phyloP scores from a whole-genome alignment of 306 rosid species.

The Citrullus colocynthis region DNA sequence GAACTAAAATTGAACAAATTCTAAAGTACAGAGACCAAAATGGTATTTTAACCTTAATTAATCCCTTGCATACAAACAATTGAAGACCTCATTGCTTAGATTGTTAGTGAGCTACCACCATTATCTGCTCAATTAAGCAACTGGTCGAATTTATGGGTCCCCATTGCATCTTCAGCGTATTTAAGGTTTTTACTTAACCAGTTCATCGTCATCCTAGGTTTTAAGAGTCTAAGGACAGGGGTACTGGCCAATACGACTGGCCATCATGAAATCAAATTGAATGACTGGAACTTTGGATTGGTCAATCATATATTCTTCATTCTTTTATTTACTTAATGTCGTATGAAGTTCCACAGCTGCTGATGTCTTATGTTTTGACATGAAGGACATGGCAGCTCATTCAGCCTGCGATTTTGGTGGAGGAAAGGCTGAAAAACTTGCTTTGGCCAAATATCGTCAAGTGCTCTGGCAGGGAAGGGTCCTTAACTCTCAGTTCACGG shows the following conservation, averaged over 20 bases:
- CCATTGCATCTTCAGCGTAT: background rate
- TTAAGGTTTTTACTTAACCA: background rate
- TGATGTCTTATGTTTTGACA: background rate
- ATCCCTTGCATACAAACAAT: background rate
- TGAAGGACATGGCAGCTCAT: slow-evolving; percentile 99
- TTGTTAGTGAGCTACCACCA: background rate
- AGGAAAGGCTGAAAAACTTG: slow-evolving; percentile 79
- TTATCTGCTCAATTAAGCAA: background rate
- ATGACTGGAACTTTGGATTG: background rate
- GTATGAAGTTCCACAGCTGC: background rate
- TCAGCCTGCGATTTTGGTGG: slow-evolving; percentile 99
- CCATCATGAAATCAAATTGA: background rate
- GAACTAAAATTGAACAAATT: too few relatives aligned
- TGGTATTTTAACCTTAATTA: too few relatives aligned
- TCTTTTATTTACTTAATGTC: background rate
- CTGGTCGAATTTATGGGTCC: background rate
- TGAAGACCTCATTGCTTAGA: background rate
- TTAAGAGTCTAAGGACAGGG: background rate
- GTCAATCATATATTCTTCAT: background rate
- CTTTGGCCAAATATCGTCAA: slow-evolving; percentile 88
- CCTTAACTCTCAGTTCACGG: slow-evolving; percentile 91
- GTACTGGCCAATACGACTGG: background rate
- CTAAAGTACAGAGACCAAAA: too few relatives aligned
- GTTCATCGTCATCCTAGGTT: background rate
- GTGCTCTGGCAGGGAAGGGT: slow-evolving; percentile 97